Evolutionary conservation across 345 rosid species (phyloP), one percentile per base, ranked within the genome.

Genomic region (Luvunga scandens): DNA sequence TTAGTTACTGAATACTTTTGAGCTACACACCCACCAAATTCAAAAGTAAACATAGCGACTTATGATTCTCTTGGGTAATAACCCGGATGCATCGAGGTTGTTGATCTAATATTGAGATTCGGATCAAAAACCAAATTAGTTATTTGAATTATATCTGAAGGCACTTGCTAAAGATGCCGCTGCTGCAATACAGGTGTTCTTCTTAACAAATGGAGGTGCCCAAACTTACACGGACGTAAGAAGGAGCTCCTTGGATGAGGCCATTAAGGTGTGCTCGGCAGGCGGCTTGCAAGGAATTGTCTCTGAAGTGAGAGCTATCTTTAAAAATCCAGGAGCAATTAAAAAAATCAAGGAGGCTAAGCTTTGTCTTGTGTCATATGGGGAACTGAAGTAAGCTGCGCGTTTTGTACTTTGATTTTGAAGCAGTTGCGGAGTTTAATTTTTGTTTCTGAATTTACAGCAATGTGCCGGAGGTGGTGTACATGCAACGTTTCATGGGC

Each of bases 211-310:
- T 82, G 94, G 91, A n/a, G 93, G 93, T 34, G 28, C 69, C 76
- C 91, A 88, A 66, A 85, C 82, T 30, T 88, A 83, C 80, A 69
- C 75, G 3, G 97, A 92, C 62, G 62, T 22, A 25, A 87, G 94
- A 83, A 85, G 91, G 69, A 85, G 88, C 45, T 92, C 94, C 9
- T 66, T 92, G 66, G 93, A 89, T 4, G 94, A 87, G 69, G 97
- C 97, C 1, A 80, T 89, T 24, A 88, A 88, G 77, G 69, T 90
- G 55, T 87, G 94, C 81, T 39, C 84, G 75, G 85, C 80, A 19
- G 87, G 83, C 14, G 89, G 89, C 18, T 76, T 92, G 77, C 88
- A 87, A 77, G 97, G 97, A 38, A 86, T 92, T 74, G 97, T 89
- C 3, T 89, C 92, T 9, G 93, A 90, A 81, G 90, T 84, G 22